A percentile compares a stretch with the other conserved stretches of the same genome.
Conservation (phyloP, 2,329 filamentous ascomycete genomes). For the Stagonosporopsis rhizophila region DNA sequence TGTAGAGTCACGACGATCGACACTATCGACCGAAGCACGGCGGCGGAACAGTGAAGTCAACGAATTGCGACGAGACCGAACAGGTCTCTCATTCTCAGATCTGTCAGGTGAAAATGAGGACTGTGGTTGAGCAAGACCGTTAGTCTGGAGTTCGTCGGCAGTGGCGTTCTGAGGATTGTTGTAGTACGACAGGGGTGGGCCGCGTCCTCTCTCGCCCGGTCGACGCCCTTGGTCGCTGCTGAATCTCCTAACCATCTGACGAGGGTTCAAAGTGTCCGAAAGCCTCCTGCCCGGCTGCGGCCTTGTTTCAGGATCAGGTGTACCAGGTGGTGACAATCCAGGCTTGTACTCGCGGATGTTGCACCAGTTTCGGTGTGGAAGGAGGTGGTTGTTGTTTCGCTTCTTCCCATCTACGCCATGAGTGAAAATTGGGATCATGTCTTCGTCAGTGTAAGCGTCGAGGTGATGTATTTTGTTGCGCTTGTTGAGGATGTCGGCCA, state of each 20-base stretch:
- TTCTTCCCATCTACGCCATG: constrained; percentile 88
- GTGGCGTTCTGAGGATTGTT: constrained; percentile 47
- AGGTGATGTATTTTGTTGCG: constrained; percentile 78
- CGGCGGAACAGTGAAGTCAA: constrained; percentile 45
- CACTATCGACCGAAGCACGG: constrained; percentile 40
- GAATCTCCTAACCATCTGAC: constrained; percentile 53
- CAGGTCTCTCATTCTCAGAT: constrained; percentile 34
- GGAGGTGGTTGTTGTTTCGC: constrained; percentile 87
- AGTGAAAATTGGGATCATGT: constrained; percentile 93
- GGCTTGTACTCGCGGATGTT: constrained; percentile 86
- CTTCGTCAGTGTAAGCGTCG: constrained; percentile 80
- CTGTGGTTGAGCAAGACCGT: constrained; percentile 32
- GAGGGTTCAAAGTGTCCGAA: constrained; percentile 47
- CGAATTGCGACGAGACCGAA: constrained; percentile 44
- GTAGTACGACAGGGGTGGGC: constrained; percentile 48
- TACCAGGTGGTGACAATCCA: constrained; percentile 69
- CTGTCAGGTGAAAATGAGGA: constrained; percentile 48
- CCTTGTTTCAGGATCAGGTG: constrained; percentile 52
- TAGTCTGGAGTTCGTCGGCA: constrained; percentile 40
- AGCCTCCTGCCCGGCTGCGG: constrained; percentile 37
- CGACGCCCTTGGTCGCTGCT: constrained; percentile 38
- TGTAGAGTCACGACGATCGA: constrained; percentile 31
- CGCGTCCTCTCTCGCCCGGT: constrained; percentile 35
- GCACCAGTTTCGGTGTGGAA: constrained; percentile 95
- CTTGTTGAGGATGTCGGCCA: constrained; percentile 92